Conservation (phyloP, 192 early-diverging fungal species). For the Borealophlyctis nickersoniae region DNA sequence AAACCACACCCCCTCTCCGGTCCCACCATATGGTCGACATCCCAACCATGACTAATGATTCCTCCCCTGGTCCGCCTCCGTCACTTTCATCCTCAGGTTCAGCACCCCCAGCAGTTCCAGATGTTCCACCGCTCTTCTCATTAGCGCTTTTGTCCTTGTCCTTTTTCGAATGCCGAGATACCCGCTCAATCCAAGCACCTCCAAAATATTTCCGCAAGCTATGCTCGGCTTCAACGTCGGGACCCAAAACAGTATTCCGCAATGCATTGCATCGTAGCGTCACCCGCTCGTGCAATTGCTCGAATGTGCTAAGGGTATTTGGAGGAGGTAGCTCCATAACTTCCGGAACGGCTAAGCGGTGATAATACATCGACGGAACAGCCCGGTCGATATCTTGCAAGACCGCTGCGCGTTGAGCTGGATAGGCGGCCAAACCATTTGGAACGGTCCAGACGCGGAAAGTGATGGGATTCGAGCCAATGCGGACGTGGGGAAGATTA, state of each 20-base stretch:
- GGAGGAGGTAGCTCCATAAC: conserved; percentile 23
- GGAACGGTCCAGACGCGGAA: conserved; percentile 17
- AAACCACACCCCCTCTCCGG: neutral
- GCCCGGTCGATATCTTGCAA: conserved; percentile 16
- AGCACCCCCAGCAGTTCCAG: neutral
- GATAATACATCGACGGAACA: conserved; percentile 25
- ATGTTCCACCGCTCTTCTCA: neutral
- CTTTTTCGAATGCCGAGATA: conserved; percentile 15
- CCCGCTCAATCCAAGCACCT: conserved; percentile 21
- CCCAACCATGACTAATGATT: neutral
- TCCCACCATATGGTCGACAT: neutral
- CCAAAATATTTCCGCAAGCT: conserved; percentile 18
- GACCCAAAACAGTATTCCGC: conserved; percentile 11
- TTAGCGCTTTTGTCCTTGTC: neutral
- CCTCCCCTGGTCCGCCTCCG: neutral
- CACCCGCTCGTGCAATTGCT: conserved; percentile 15
- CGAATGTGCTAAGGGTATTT: conserved; percentile 18
- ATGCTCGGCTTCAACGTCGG: conserved; percentile 5
- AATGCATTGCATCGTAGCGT: conserved; percentile 10
- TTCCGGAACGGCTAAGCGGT: conserved; percentile 25
- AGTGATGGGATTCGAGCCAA: conserved; percentile 20
- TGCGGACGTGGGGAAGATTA: conserved; percentile 35
- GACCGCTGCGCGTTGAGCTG: conserved; percentile 6
- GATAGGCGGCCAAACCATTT: neutral
- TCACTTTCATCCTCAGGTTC: neutral